Conservation (phyloP, 2,329 filamentous ascomycete genomes). For the Cytospora piceae region DNA sequence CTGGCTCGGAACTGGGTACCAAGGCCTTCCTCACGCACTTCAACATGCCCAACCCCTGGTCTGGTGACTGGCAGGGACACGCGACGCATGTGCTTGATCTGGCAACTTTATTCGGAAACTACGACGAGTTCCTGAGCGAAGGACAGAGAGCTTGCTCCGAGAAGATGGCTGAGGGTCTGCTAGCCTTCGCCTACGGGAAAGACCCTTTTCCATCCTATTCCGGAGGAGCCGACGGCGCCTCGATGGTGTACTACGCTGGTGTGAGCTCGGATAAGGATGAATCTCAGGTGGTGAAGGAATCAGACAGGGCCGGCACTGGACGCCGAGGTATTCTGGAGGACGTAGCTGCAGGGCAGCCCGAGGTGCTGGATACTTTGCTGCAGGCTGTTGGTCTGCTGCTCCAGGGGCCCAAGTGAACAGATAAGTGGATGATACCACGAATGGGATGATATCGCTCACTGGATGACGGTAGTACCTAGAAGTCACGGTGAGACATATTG, state of each 20-base stretch:
- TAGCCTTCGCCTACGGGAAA: conserved; percentile 45
- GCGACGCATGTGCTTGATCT: conserved; percentile 50
- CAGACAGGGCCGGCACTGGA: conserved; percentile 8
- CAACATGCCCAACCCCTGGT: conserved; percentile 53
- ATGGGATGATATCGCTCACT: no score
- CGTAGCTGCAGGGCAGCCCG: conserved; percentile 18
- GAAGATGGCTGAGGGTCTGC: conserved; percentile 42
- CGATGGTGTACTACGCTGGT: conserved; percentile 26
- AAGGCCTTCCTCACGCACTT: conserved; percentile 39
- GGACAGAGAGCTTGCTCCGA: conserved; percentile 40
- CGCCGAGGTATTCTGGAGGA: conserved; percentile 23
- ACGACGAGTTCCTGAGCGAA: conserved; percentile 42
- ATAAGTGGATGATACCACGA: no score
- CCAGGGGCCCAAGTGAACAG: conserved; percentile 18
- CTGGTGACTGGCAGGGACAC: conserved; percentile 45
- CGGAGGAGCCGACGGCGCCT: not conserved
- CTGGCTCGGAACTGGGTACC: conserved; percentile 9
- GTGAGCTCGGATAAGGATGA: conserved; percentile 20
- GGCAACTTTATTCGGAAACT: conserved; percentile 51
- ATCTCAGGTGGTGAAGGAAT: conserved; percentile 2
- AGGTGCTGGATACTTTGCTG: conserved; percentile 27
- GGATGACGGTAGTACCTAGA: not conserved
- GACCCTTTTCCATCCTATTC: conserved; percentile 30
- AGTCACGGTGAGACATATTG: no score
- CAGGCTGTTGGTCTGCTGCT: conserved; percentile 24